Conservation (phyloP, 2,329 filamentous ascomycete genomes). For the Plectosphaerella plurivora region DNA sequence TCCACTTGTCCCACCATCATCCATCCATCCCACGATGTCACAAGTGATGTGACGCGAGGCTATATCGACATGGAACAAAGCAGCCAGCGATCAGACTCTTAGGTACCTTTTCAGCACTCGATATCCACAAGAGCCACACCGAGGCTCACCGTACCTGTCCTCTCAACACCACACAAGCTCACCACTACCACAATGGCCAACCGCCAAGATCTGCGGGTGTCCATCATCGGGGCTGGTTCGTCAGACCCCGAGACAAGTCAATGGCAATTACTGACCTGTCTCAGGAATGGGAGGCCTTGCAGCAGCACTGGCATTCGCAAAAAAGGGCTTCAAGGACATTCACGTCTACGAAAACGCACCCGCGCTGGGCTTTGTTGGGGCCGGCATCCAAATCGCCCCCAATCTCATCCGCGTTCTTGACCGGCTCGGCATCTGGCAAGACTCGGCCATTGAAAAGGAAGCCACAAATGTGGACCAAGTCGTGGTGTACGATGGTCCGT, state of each 20-base stretch:
- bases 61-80: too few relatives aligned
- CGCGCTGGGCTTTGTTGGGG: conserved; percentile 74
- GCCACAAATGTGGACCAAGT: conserved; percentile 64
- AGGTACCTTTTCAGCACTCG: too few relatives aligned
- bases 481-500: conserved; percentile 50
- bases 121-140: too few relatives aligned
- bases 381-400: conserved; percentile 77
- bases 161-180: not conserved
- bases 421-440: conserved; percentile 64
- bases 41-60: too few relatives aligned
- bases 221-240: conserved; percentile 1
- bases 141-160: too few relatives aligned
- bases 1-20: conserved; percentile 1
- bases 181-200: conserved; percentile 18
- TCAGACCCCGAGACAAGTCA: not conserved
- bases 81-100: too few relatives aligned
- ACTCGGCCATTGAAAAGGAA: conserved; percentile 56
- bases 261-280: not conserved
- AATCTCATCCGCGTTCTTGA: conserved; percentile 77
- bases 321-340: conserved; percentile 69
- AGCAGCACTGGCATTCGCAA: conserved; percentile 66
- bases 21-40: too few relatives aligned
- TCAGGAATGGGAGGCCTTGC: conserved; percentile 75
- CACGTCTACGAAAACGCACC: conserved; percentile 69
- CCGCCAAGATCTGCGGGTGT: conserved; percentile 17